Evolutionary conservation across 2,329 filamentous ascomycete genomes (phyloP).

Genomic region (Fusarium lyarnte): DNA sequence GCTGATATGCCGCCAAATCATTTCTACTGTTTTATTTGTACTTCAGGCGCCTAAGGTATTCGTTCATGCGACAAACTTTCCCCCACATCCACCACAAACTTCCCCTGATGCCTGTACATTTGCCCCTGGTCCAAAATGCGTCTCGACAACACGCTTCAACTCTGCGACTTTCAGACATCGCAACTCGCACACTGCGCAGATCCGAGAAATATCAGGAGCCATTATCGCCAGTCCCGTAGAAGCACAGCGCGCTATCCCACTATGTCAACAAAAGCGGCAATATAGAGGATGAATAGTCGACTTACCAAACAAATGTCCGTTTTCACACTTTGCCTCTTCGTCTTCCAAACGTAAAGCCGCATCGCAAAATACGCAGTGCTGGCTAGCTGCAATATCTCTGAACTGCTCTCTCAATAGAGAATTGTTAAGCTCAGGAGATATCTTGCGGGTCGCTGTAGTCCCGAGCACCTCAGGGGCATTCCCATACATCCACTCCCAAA

Average conservation of each 20-base stretch:
- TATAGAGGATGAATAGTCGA: not conserved
- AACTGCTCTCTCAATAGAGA: conserved; percentile 52
- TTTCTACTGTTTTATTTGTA: not conserved
- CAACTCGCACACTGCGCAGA: conserved; percentile 64
- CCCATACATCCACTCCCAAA: conserved; percentile 70
- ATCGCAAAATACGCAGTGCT: conserved; percentile 61
- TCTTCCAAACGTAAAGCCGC: conserved; percentile 46
- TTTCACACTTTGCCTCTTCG: conserved; percentile 51
- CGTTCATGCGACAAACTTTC: conserved; percentile 53
- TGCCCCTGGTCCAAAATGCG: conserved; percentile 44
- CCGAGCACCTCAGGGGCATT: conserved; percentile 58
- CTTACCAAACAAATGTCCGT: conserved; percentile 54
- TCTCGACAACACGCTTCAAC: conserved; percentile 49
- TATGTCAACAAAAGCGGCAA: conserved; percentile 1
- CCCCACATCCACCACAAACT: conserved; percentile 53
- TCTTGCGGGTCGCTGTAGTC: conserved; percentile 43
- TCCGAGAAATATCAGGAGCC: conserved; percentile 61
- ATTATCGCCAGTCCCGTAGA: conserved; percentile 65
- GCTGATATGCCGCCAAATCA: not conserved
- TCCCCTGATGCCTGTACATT: conserved; percentile 47
- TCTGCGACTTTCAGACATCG: conserved; percentile 59
- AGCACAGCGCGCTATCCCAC: conserved; percentile 58
- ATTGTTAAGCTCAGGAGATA: conserved; percentile 17
- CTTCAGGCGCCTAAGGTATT: not conserved
- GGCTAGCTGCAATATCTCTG: conserved; percentile 45